Evolutionary conservation across 306 rosid species (phyloP), one percentile per base, ranked within the genome.

Genomic region (Astragalus glycyphyllos): DNA sequence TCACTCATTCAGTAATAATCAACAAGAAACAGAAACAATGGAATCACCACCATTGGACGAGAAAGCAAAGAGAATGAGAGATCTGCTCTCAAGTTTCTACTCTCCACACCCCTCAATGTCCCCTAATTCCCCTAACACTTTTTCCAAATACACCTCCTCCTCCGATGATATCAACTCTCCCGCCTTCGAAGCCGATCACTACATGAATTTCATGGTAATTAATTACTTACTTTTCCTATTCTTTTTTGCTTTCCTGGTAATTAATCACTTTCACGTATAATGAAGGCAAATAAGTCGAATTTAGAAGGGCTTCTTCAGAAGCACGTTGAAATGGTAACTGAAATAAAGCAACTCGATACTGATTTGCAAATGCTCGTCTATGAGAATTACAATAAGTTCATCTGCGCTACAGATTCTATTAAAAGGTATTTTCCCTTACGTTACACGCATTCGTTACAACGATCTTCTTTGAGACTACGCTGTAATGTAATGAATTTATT

Each of bases 291-390:
- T 23, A 83, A 86, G 61, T 81, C 89, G 35, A 94, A 79, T 79
- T 77, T 94, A 79, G 97, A 94, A 86, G 92, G 89, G 55, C 85
- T 94, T 59, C 84, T 94, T 9, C 92, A 89, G 42, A 83, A 77
- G 70, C 97, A 94, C 35, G 92, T 90, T 45, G 85, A 87, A 75
- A 89, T 94, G 97, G 95, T 96, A 13, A 91, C 96, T 13, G 97
- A 94, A 77, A 94, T 87, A 5, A 94, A 94, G 91, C 90, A 90
- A 84, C 96, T 94, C 4, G 98, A 90, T 72, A 94, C 97, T 23
- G 98, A 94, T 72, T 76, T 94, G 69, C 97, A 94, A 79, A 94
- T 88, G 96, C 71, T 94, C 44, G 97, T 94, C 4, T 94, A 86
- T 13, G 97, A 94, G 81, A 87, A 94, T 78, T 90, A 90, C 71